phyloP scores from a whole-genome alignment of 352 stramenopile genomes.

The Phytopythium vexans region DNA sequence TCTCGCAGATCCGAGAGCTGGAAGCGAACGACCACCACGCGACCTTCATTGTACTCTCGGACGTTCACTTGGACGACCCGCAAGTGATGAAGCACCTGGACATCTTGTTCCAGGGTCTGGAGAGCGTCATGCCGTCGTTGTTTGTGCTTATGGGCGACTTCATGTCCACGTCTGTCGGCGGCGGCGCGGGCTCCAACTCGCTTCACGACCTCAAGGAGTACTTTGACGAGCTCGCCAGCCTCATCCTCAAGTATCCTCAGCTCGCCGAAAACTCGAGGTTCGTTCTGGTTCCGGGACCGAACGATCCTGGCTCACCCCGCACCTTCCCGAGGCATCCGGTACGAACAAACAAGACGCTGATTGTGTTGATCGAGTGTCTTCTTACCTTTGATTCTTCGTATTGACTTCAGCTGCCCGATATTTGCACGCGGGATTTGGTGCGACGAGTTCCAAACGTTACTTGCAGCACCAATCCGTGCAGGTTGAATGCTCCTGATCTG shows the following conservation, averaged over 20 bases:
- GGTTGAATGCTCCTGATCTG: slow-evolving; percentile 16
- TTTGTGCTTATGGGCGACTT: slow-evolving; percentile 96
- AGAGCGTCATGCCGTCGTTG: slow-evolving; percentile 69
- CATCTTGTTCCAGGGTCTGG: slow-evolving; percentile 86
- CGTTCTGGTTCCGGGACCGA: slow-evolving; percentile 90
- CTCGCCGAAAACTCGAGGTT: slow-evolving; percentile 87
- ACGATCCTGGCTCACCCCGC: slow-evolving; percentile 84
- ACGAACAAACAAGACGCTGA: slow-evolving; percentile 2
- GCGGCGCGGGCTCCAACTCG: slow-evolving; percentile 57
- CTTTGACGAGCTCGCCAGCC: slow-evolving; percentile 86
- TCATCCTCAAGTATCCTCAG: slow-evolving; percentile 87
- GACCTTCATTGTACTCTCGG: slow-evolving; percentile 92
- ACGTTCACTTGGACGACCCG: slow-evolving; percentile 92
- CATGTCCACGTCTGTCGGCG: slow-evolving; percentile 69
- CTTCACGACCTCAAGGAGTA: slow-evolving; percentile 83
- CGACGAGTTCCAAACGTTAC: slow-evolving; percentile 69
- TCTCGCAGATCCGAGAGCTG: slow-evolving; percentile 73
- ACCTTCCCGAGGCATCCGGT: slow-evolving; percentile 83
- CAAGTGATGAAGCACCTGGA: slow-evolving; percentile 89
- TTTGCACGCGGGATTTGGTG: slow-evolving; percentile 73
- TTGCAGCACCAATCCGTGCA: slow-evolving; percentile 91
- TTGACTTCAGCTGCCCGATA: slow-evolving; percentile 41
- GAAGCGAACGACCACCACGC: slow-evolving; percentile 81
- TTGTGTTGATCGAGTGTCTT: neutral
- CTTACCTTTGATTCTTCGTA: slow-evolving; percentile 1